Evolutionary conservation across 768 basidiomycete species (phyloP).

Genomic region (Tricholoma furcatifolium): DNA sequence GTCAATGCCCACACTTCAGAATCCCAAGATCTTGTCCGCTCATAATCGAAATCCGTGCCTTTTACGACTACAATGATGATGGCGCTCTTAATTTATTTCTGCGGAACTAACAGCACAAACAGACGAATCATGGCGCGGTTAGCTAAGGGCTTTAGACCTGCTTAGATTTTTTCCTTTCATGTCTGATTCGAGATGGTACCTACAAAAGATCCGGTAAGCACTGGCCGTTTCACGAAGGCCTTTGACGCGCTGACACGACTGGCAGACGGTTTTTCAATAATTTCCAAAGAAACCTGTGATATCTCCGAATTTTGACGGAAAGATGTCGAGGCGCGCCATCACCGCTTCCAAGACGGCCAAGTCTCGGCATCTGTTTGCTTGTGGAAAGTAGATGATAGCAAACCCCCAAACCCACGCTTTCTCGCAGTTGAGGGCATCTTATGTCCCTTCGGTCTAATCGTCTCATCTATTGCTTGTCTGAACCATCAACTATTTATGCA

Average conservation of each 20-base stretch:
- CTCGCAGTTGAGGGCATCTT: background rate
- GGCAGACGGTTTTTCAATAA: background rate
- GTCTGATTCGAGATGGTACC: slow-evolving; percentile 5
- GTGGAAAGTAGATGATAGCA: too few relatives aligned
- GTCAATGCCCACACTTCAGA: background rate
- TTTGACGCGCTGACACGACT: background rate
- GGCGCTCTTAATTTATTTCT: background rate
- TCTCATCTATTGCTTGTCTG: slow-evolving; percentile 10
- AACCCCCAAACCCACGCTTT: background rate
- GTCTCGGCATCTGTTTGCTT: background rate
- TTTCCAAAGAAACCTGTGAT: too few relatives aligned
- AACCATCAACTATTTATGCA: slow-evolving; percentile 1
- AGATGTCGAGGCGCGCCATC: too few relatives aligned
- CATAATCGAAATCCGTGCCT: background rate
- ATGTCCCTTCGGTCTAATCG: slow-evolving; percentile 5
- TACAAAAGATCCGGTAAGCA: background rate
- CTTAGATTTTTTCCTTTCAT: background rate
- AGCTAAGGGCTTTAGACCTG: slow-evolving; percentile 8
- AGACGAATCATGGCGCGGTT: background rate
- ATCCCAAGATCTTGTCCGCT: slow-evolving; percentile 2
- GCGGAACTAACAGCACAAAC: too few relatives aligned
- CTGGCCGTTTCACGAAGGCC: background rate
- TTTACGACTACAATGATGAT: too few relatives aligned
- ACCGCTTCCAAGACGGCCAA: background rate
- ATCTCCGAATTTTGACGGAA: slow-evolving; percentile 6